A percentile compares a stretch with the other conserved stretches of the same genome.
phyloP scores from a whole-genome alignment of 257 asterid species.

The Nicotiana otophora region DNA sequence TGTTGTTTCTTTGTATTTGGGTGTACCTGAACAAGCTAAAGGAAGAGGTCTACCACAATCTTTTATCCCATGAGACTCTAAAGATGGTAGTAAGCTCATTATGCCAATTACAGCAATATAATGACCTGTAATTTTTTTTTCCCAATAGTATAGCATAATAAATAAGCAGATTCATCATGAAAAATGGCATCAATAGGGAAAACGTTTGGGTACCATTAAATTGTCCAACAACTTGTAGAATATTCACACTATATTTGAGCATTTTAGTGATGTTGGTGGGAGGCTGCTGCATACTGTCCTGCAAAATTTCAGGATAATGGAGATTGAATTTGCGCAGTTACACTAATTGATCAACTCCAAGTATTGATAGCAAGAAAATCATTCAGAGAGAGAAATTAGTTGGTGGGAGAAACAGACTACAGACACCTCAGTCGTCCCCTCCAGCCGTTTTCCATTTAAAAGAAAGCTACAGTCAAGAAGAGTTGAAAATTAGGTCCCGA shows the following conservation, averaged over 20 bases:
- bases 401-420: neutral
- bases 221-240: constrained; percentile 8
- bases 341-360: neutral
- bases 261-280: constrained; percentile 6
- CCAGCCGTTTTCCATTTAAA: constrained; percentile 11
- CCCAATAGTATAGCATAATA: neutral
- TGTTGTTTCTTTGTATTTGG: neutral
- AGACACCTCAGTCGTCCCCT: neutral
- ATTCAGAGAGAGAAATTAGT: neutral
- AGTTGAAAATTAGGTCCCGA: neutral
- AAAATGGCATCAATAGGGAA: neutral
- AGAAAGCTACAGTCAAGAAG: neutral
- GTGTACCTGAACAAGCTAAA: constrained; percentile 5
- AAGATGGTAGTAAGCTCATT: neutral
- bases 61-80: neutral
- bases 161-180: neutral
- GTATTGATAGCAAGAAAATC: neutral
- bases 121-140: neutral
- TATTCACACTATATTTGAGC: constrained; percentile 15
- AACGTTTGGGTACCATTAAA: neutral
- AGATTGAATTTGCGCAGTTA: neutral
- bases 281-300: constrained; percentile 2
- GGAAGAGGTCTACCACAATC: neutral
- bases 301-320: neutral
- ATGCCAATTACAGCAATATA: constrained; percentile 3